These are phyloP conservation scores for Penicillium brevicompactum DNA, from an alignment of 2,329 filamentous ascomycete species.

Conservation along the genomic window DNA sequence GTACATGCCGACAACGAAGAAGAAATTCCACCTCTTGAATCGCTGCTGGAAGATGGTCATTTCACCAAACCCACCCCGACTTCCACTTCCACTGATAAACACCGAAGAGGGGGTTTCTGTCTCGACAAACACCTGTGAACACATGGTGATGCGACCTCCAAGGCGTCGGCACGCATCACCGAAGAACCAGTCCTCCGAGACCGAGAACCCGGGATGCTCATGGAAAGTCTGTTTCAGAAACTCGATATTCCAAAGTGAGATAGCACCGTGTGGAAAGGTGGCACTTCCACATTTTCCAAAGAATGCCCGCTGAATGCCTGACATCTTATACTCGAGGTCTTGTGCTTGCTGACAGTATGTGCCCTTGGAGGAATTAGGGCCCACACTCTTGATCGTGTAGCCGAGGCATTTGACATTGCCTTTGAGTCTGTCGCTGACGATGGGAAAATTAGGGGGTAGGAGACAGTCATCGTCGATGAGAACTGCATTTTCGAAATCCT, in stretches of 20 bases:
- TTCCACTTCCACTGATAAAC: slow-evolving; percentile 44
- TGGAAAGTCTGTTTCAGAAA: slow-evolving; percentile 50
- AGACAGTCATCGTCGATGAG: slow-evolving; percentile 55
- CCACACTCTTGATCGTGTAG: slow-evolving; percentile 53
- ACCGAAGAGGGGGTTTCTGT: slow-evolving; percentile 52
- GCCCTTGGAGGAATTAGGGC: slow-evolving; percentile 36
- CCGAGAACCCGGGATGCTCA: slow-evolving; percentile 53
- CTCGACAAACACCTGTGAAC: slow-evolving; percentile 54
- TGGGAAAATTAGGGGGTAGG: slow-evolving; percentile 51
- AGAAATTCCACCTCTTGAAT: slow-evolving; percentile 57
- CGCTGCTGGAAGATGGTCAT: slow-evolving; percentile 57
- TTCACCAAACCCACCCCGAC: slow-evolving; percentile 54
- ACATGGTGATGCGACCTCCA: slow-evolving; percentile 53
- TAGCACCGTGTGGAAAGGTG: slow-evolving; percentile 55
- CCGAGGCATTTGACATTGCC: slow-evolving; percentile 49
- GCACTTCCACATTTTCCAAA: slow-evolving; percentile 50
- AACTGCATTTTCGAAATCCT: slow-evolving; percentile 49
- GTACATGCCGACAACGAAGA: slow-evolving; percentile 53
- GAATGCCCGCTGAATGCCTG: slow-evolving; percentile 49
- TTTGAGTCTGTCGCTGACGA: slow-evolving; percentile 49
- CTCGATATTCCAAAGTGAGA: slow-evolving; percentile 52
- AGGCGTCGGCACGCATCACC: slow-evolving; percentile 50
- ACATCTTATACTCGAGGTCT: slow-evolving; percentile 57
- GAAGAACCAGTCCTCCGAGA: slow-evolving; percentile 58
- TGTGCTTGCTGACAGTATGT: slow-evolving; percentile 51